Base-by-base conservation (phyloP, 768 basidiomycete species). In the Suillus subaureus region DNA sequence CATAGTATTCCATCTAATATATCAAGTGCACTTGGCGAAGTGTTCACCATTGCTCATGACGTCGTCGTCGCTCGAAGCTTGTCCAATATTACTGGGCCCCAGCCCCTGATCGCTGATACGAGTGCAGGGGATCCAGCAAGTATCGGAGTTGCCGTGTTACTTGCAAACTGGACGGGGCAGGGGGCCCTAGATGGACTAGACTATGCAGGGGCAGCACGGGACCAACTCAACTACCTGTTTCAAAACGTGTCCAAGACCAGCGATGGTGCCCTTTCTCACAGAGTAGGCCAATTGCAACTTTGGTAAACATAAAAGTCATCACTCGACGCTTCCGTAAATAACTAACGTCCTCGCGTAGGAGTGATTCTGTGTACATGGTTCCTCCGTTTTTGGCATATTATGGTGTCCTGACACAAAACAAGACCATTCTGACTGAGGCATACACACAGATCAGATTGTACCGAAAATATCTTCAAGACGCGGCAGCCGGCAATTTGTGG, bases 321-420 rank as follows among this genome's bases (percentile, higher is more conserved):
- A 35, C 21, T 33, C 16, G 15, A 21, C 23, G 37, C 55, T 6
- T 64, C 64, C 61, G 1, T 61, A 31, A 16, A 35, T n/a, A 8
- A 23, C 33, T 58, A 49, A 64, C 11, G 3, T 43, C 26, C 6
- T 61, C 61, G 0, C 16, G 11, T 13, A 92, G 92, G 91, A 86
- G 86, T 61, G 93, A 94, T 73, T 94, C 83, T 61, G 83, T 91
- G 15, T 94, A 89, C 74, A 94, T 94, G 93, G 90, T 89, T 0
- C 93, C 93, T 1, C 92, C 93, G 0, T 96, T 94, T 74, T 77
- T 96, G 12, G 92, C 94, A 0, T 94, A 93, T 75, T 94, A 93
- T 73, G 95, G 91, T 45, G 85, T 86, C 13, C 67, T 81, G 39
- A 86, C 86, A 0, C 68, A 74, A 28, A 91, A 95, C 73, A 72